Percentiles rank a stretch among this genome's conserved stretches.
These are phyloP conservation scores for Candida gorgasii DNA, from an alignment of 805 yeast genomes.

Conservation along the genomic window DNA sequence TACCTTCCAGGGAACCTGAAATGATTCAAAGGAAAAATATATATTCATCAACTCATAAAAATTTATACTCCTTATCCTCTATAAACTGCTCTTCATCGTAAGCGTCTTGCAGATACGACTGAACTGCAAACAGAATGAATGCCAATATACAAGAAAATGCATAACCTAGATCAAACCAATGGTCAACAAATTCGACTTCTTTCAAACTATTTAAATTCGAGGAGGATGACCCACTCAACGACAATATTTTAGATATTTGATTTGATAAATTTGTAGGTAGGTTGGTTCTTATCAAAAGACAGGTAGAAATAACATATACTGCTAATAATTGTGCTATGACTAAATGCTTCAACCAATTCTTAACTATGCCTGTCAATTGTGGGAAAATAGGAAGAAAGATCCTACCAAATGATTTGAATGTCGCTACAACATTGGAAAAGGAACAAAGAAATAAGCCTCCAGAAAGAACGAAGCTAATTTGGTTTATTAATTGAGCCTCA, in stretches of 20 bases:
- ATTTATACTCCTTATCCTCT: slow-evolving; percentile 9
- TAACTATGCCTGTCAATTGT: slow-evolving; percentile 16
- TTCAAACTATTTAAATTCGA: slow-evolving; percentile 20
- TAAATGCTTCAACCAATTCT: slow-evolving; percentile 38
- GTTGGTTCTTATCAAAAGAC: slow-evolving; percentile 48
- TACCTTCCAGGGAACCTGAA: no score
- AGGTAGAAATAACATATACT: slow-evolving; percentile 53
- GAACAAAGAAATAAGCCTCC: slow-evolving; percentile 62
- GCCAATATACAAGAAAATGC: slow-evolving; percentile 43
- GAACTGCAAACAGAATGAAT: slow-evolving; percentile 5
- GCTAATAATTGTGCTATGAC: slow-evolving; percentile 49
- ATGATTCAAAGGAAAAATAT: no score
- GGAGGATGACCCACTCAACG: slow-evolving; percentile 32
- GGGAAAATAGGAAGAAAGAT: slow-evolving; percentile 24
- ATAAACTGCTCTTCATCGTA: slow-evolving; percentile 12
- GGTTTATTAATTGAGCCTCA: slow-evolving; percentile 44
- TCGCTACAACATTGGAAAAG: slow-evolving; percentile 60
- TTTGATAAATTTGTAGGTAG: slow-evolving; percentile 46
- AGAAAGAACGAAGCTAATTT: slow-evolving; percentile 53
- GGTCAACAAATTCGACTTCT: slow-evolving; percentile 49
- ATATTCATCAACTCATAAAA: slow-evolving; percentile 7
- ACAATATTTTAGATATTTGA: slow-evolving; percentile 40
- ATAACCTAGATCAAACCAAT: slow-evolving; percentile 55
- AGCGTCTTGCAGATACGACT: background rate
- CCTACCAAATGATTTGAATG: slow-evolving; percentile 54